These are phyloP conservation scores for Mycena polygramma DNA, from an alignment of 768 basidiomycete genomes.

Conservation along the genomic window DNA sequence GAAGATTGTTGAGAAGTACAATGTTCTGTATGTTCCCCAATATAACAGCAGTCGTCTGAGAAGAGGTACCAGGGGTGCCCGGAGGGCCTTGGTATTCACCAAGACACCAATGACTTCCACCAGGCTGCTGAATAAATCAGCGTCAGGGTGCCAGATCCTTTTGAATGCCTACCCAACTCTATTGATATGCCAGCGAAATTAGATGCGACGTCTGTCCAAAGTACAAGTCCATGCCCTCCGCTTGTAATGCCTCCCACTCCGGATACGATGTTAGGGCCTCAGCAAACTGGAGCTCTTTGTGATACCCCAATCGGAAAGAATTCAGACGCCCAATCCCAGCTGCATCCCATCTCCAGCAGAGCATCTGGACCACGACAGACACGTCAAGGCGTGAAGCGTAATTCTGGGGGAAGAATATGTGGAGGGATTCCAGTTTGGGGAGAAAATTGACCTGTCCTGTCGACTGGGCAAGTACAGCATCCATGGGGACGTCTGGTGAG, in stretches of 20 bases:
- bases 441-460: conserved; percentile 2
- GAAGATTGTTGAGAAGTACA: too few relatives aligned
- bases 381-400: neutral
- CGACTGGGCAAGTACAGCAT: neutral
- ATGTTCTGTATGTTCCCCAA: too few relatives aligned
- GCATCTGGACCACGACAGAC: neutral
- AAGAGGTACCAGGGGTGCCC: too few relatives aligned
- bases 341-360: neutral
- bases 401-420: neutral
- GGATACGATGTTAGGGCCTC: neutral
- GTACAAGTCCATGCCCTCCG: neutral
- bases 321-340: neutral
- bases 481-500: neutral
- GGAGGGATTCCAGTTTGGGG: conserved; percentile 10
- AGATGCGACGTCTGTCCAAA: too few relatives aligned
- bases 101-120: too few relatives aligned
- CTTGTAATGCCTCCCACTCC: neutral
- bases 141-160: too few relatives aligned
- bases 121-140: too few relatives aligned
- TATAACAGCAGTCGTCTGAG: too few relatives aligned
- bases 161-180: too few relatives aligned
- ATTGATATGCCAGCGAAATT: too few relatives aligned
- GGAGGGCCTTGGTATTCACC: too few relatives aligned
- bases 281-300: neutral
- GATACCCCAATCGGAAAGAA: neutral